Base-by-base conservation (phyloP, 768 basidiomycete species). In the Leccinum imitatum region DNA sequence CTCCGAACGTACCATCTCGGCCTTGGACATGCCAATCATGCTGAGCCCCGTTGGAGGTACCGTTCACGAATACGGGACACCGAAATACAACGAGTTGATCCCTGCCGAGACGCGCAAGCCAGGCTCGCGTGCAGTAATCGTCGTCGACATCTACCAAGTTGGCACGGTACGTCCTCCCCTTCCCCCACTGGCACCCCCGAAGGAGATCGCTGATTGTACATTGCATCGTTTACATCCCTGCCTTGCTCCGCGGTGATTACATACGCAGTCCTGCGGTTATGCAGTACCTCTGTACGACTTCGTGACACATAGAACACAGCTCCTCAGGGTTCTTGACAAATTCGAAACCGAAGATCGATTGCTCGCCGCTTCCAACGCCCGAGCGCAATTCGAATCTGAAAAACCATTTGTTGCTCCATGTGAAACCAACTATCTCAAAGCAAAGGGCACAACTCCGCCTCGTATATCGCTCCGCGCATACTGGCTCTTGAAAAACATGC, bases 281-380 rank as follows among this genome's bases (percentile, higher is more conserved):
- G 79, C 81, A 3, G 84, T 89, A 37, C 87, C 87, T 5, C 77
- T 80, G 62, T 88, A 83, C 71, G 75, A 79, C 41, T 89, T 85
- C 73, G 75, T 80, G 52, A 73, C 74, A 14, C 82, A 86, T 60
- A 84, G 87, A 19, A 80, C 77, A 10, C 79, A 77, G 11, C 80
- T 86, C 19, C 73, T 79, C 35, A 73, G 79, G 41, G 75, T 67
- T 69, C 73, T 76, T 19, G 69, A 70, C 6, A 76, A 73, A 63
- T 76, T 73, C 47, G 86, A 87, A 69, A 47, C 59, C 0, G 47
- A 65, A 6, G 83, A 85, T 66, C 69, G 75, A 44, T 65, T 62
- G 3, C 41, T 62, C 6, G 50, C 50, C 3, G 66, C 44, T 56
- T 31, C 37, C 4, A 39, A 53, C 21, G 6, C 7, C 33, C 35